Evolutionary conservation across 1,284 basidiomycete genomes (phyloP).

Genomic region (Meira nashicola): DNA sequence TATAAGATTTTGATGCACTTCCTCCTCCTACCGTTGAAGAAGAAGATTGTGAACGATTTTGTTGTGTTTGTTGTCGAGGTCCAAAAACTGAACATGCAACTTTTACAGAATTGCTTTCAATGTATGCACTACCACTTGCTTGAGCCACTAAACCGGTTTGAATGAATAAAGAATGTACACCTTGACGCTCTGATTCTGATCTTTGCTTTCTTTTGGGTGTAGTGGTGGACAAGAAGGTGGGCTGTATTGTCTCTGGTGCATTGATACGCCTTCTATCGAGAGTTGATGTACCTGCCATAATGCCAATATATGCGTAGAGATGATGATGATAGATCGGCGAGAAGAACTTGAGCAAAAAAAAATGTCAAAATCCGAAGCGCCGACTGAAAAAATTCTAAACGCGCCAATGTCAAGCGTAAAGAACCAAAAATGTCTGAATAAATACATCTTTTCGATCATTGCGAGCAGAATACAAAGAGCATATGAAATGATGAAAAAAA

Average conservation of each 20-base stretch:
- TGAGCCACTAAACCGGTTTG: slow-evolving; percentile 80
- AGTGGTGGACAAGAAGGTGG: background rate
- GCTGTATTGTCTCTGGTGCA: slow-evolving; percentile 12
- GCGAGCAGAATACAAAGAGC: too few species aligned
- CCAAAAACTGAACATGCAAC: slow-evolving; percentile 96
- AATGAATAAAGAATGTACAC: slow-evolving; percentile 60
- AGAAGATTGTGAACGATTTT: too few species aligned
- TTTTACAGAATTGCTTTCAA: slow-evolving; percentile 83
- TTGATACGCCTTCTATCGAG: slow-evolving; percentile 12
- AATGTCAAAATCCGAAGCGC: too few species aligned
- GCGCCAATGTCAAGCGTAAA: too few species aligned
- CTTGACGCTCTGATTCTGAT: background rate
- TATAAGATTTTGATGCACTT: slow-evolving; percentile 67
- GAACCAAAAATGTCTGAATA: too few species aligned
- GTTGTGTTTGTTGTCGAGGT: slow-evolving; percentile 65
- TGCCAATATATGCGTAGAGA: too few species aligned
- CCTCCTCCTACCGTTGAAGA: background rate
- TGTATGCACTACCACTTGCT: slow-evolving; percentile 90
- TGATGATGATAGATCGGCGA: too few species aligned
- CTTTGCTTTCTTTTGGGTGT: background rate
- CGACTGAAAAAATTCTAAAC: too few species aligned
- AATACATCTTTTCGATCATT: too few species aligned
- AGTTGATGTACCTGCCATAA: background rate
- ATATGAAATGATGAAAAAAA: too few species aligned
- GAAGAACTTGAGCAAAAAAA: too few species aligned